A percentile compares a stretch with the other conserved stretches of the same genome.
Conservation (phyloP, 495 filamentous ascomycete species). For the Daldinia childiae region DNA sequence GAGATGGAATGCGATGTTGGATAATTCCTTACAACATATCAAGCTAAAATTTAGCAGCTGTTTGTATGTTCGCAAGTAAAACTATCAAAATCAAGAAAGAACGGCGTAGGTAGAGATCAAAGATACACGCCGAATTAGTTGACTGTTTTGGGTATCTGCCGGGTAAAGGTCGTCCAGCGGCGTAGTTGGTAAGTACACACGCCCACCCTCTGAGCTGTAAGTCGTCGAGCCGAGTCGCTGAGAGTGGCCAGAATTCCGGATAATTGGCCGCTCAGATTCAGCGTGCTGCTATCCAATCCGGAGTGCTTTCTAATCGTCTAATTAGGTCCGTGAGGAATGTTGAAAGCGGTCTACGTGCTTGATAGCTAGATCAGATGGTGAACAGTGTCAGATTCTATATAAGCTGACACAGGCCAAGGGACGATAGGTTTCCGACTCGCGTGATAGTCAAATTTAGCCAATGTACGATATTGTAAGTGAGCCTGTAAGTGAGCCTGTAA, state of each 20-base stretch:
- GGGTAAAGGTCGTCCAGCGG: slow-evolving; percentile 41
- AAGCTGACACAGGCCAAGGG: slow-evolving; percentile 36
- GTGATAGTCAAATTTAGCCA: slow-evolving; percentile 33
- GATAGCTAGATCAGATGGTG: slow-evolving; percentile 12
- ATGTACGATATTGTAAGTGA: slow-evolving; percentile 17
- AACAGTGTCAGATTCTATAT: slow-evolving; percentile 38
- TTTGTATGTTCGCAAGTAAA: slow-evolving; percentile 5
- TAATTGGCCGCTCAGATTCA: slow-evolving; percentile 35
- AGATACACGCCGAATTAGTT: slow-evolving; percentile 36
- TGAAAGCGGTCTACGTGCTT: slow-evolving; percentile 34
- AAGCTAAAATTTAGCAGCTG: slow-evolving; percentile 17
- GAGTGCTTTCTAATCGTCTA: slow-evolving; percentile 15
- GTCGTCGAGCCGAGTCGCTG: slow-evolving; percentile 38
- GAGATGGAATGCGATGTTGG: slow-evolving; percentile 45
- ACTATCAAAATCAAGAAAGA: slow-evolving; percentile 16
- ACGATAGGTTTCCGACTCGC: slow-evolving; percentile 18
- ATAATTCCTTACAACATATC: slow-evolving; percentile 41
- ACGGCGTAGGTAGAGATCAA: slow-evolving; percentile 27
- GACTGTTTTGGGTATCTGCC: slow-evolving; percentile 39
- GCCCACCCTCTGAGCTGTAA: slow-evolving; percentile 37
- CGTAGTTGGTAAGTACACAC: slow-evolving; percentile 40
- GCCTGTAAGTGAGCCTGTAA: slow-evolving; percentile 20
- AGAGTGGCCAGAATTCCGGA: slow-evolving; percentile 40
- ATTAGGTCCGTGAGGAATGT: slow-evolving; percentile 11
- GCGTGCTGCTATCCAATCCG: slow-evolving; percentile 29